phyloP scores from a whole-genome alignment of 108 stramenopile species.

The Conticribra guillardii region DNA sequence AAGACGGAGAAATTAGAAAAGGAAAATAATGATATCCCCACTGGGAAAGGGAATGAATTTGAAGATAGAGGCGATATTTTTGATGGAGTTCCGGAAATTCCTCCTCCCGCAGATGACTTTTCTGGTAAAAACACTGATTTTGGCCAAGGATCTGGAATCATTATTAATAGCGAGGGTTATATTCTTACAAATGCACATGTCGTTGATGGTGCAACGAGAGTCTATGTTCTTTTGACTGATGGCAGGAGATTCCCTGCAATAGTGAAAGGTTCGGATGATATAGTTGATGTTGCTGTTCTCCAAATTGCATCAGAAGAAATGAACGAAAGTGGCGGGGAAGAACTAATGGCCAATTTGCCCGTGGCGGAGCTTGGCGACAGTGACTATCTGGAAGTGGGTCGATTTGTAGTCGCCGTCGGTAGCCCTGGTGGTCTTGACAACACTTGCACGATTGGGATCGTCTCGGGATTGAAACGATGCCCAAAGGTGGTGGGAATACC shows the following conservation, averaged over 20 bases:
- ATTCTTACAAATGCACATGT: conserved; percentile 94
- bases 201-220: conserved; percentile 77
- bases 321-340: conserved; percentile 13
- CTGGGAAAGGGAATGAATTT: conserved; percentile 2
- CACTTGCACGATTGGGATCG: conserved; percentile 90
- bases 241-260: conserved; percentile 80
- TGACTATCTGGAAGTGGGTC: conserved; percentile 77
- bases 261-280: conserved; percentile 80
- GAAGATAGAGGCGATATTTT: conserved; percentile 45
- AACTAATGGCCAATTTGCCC: conserved; percentile 46
- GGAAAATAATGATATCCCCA: conserved; percentile 1
- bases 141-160: conserved; percentile 89
- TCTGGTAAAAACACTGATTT: conserved; percentile 49
- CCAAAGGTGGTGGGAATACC: conserved; percentile 85
- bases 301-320: conserved; percentile 62
- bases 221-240: conserved; percentile 84
- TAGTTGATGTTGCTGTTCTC: conserved; percentile 91
- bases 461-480: conserved; percentile 80
- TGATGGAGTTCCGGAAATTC: conserved; percentile 40
- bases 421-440: conserved; percentile 90
- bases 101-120: conserved; percentile 27
- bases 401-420: conserved; percentile 86
- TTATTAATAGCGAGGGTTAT: conserved; percentile 77
- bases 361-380: conserved; percentile 83
- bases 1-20: conserved; percentile 10